Percentiles rank a stretch among this genome's conserved stretches.
These are phyloP conservation scores for Ophiorrhiza pumila DNA, from an alignment of 257 asterid genomes.

Conservation along the genomic window DNA sequence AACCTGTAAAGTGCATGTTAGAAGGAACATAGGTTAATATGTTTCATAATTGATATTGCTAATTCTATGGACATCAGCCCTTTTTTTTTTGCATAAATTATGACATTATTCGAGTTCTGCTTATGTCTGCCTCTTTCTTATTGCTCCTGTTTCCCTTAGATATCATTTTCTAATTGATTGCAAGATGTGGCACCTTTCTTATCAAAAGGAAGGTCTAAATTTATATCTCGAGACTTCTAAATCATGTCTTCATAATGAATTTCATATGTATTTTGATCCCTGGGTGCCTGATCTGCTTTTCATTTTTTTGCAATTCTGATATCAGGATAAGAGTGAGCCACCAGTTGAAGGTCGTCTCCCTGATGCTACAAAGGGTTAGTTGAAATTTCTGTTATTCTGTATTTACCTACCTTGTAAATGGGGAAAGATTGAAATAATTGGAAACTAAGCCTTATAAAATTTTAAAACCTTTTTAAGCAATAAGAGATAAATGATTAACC, in stretches of 20 bases:
- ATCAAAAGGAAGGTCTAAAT: not conserved
- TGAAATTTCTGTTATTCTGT: not conserved
- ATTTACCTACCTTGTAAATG: no score
- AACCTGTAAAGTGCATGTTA: not conserved
- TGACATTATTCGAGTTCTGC: not conserved
- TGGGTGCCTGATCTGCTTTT: not conserved
- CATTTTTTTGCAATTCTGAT: not conserved
- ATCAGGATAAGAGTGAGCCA: constrained; percentile 66
- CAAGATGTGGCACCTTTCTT: not conserved
- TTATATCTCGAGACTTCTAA: not conserved
- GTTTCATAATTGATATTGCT: not conserved
- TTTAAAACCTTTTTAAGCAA: no score
- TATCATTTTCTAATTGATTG: not conserved
- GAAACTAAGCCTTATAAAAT: not conserved
- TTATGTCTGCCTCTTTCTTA: not conserved
- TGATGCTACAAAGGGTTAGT: constrained; percentile 83
- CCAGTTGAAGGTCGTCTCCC: constrained; percentile 89
- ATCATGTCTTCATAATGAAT: not conserved
- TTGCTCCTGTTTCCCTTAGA: not conserved
- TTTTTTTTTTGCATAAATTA: not conserved
- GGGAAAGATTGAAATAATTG: not conserved
- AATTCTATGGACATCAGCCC: no score
- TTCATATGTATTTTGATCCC: not conserved
- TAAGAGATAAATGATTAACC: not conserved
- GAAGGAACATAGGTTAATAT: not conserved